Evolutionary conservation across 768 basidiomycete species (phyloP).

Genomic region (Thelephora aurantiotincta): DNA sequence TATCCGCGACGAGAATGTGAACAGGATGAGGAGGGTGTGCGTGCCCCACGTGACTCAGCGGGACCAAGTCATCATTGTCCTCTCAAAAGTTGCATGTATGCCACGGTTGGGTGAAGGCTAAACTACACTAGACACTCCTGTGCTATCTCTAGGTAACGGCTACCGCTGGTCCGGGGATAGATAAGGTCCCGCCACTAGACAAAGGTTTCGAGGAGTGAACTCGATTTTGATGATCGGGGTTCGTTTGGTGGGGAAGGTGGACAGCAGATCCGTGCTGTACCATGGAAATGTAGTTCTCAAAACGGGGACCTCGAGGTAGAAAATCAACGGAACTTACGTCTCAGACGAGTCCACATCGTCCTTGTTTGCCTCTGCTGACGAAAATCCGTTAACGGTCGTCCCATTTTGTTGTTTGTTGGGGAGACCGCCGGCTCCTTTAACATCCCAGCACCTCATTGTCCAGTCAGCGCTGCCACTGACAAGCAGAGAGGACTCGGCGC

Average conservation of each 20-base stretch:
- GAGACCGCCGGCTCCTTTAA: constrained; percentile 61
- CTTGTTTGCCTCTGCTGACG: constrained; percentile 10
- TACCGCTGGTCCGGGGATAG: constrained; percentile 43
- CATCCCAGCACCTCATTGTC: constrained; percentile 98
- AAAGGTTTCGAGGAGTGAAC: constrained; percentile 90
- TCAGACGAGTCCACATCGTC: constrained; percentile 28
- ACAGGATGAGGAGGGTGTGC: no score
- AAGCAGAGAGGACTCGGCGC: constrained; percentile 79
- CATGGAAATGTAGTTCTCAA: constrained; percentile 4
- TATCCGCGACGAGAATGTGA: no score
- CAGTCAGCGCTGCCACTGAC: constrained; percentile 90
- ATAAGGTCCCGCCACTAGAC: constrained; percentile 73
- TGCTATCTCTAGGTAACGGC: not conserved
- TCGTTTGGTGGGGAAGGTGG: constrained; percentile 91
- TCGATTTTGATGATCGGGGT: constrained; percentile 88
- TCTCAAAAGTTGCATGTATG: no score
- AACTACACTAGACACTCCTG: no score
- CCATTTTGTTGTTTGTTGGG: constrained; percentile 46
- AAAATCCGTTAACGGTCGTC: constrained; percentile 19
- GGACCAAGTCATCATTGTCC: no score
- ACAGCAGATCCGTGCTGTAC: constrained; percentile 65
- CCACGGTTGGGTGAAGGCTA: no score
- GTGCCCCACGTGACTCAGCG: no score
- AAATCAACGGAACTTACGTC: constrained; percentile 39
- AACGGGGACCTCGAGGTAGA: not conserved